Conservation (phyloP, 2,329 filamentous ascomycete species). For the Penicillium freii region DNA sequence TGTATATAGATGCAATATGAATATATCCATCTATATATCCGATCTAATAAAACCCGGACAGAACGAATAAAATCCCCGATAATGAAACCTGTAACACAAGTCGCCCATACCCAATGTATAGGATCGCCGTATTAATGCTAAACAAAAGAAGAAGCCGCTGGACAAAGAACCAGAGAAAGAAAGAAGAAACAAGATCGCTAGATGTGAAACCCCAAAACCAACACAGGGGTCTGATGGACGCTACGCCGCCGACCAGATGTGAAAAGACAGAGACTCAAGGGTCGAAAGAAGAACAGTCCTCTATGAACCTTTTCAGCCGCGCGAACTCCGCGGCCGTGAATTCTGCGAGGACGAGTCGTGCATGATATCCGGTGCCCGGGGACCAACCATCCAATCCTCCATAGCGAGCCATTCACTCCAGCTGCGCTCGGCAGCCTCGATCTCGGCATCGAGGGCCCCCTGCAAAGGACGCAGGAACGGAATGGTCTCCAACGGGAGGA, state of each 20-base stretch:
- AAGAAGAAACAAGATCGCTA: constrained; percentile 18
- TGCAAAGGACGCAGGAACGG: constrained; percentile 86
- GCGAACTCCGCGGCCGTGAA: constrained; percentile 34
- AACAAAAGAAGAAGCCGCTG: constrained; percentile 7
- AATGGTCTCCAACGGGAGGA: constrained; percentile 75
- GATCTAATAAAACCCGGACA: neutral
- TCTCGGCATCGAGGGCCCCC: constrained; percentile 72
- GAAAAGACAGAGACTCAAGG: neutral
- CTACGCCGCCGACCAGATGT: constrained; percentile 14
- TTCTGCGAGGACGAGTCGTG: constrained; percentile 39
- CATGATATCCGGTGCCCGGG: constrained; percentile 60
- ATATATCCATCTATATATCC: neutral
- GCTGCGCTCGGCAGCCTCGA: constrained; percentile 73
- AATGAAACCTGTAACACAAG: neutral
- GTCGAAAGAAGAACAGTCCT: neutral
- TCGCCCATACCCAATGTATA: neutral
- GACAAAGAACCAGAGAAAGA: constrained; percentile 5
- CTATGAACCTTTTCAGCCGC: constrained; percentile 16
- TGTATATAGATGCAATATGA: neutral
- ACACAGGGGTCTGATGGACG: constrained; percentile 7
- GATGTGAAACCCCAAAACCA: constrained; percentile 8
- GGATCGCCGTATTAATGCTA: constrained; percentile 10
- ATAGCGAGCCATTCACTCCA: constrained; percentile 97
- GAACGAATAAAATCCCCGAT: neutral
- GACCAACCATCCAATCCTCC: constrained; percentile 98